These are phyloP conservation scores for Scalesia atractyloides DNA, from an alignment of 129 eudicot genomes.

Conservation along the genomic window DNA sequence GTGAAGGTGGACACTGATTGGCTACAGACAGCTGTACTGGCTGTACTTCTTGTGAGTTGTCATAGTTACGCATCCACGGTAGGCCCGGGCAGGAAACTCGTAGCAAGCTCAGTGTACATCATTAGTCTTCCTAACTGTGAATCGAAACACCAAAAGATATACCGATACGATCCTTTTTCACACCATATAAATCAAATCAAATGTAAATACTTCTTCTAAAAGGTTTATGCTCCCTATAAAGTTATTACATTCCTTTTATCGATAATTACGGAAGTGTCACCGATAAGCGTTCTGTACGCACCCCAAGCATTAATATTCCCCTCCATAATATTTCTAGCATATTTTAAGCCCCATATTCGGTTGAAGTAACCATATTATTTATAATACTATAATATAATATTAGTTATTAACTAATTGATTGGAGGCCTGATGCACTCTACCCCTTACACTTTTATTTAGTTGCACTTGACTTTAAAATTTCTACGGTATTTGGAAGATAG, in stretches of 20 bases:
- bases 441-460: constrained; percentile 10
- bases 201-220: background rate
- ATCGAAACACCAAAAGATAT: no score
- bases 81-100: no score
- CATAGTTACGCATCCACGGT: no score
- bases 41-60: no score
- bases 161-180: no score
- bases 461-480: constrained; percentile 4
- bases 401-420: constrained; percentile 7
- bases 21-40: no score
- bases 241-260: background rate
- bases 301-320: constrained; percentile 22
- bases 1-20: no score
- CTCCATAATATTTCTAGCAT: background rate
- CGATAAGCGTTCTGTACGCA: constrained; percentile 12
- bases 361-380: background rate
- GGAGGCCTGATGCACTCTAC: constrained; percentile 3
- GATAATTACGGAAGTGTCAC: background rate
- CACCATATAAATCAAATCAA: no score
- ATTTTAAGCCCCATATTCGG: constrained; percentile 29
- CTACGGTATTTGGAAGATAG: constrained; percentile 1
- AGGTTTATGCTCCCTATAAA: background rate
- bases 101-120: no score
- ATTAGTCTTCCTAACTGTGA: no score
- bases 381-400: constrained; percentile 6